phyloP scores from a whole-genome alignment of 495 filamentous ascomycete species.

The Aspergillus ellipticus region DNA sequence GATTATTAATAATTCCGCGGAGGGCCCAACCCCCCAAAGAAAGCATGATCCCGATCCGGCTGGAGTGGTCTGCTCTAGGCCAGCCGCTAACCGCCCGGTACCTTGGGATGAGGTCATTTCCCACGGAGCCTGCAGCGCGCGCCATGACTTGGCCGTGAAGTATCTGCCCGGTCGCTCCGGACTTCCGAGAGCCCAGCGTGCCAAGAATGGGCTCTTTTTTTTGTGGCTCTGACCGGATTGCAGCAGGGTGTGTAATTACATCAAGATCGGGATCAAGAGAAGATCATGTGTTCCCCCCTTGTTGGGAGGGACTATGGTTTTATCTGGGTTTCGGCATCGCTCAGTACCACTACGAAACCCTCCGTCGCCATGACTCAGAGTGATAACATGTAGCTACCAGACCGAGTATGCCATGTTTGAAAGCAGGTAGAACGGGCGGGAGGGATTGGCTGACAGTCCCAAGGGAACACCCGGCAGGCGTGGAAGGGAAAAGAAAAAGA shows the following conservation, averaged over 20 bases:
- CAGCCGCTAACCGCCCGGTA: slow-evolving; percentile 16
- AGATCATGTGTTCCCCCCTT: not conserved
- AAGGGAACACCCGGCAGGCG: not conserved
- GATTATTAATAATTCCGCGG: not conserved
- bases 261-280: not conserved
- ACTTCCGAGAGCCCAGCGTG: slow-evolving; percentile 4
- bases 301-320: no score
- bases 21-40: not conserved
- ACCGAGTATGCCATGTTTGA: not conserved
- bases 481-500: not conserved
- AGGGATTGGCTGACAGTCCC: not conserved
- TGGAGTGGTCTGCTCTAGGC: slow-evolving; percentile 6
- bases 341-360: no score
- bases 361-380: slow-evolving; percentile 1
- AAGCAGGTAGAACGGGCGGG: not conserved
- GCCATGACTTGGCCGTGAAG: slow-evolving; percentile 15
- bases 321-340: no score
- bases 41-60: not conserved
- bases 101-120: slow-evolving; percentile 23
- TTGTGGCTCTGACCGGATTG: not conserved
- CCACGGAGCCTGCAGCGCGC: slow-evolving; percentile 14
- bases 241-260: no score
- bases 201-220: slow-evolving; percentile 1
- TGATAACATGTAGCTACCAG: not conserved
- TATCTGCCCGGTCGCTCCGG: slow-evolving; percentile 17